phyloP scores from a whole-genome alignment of 2,329 filamentous ascomycete species.

The Aspergillus pseudoterreus region DNA sequence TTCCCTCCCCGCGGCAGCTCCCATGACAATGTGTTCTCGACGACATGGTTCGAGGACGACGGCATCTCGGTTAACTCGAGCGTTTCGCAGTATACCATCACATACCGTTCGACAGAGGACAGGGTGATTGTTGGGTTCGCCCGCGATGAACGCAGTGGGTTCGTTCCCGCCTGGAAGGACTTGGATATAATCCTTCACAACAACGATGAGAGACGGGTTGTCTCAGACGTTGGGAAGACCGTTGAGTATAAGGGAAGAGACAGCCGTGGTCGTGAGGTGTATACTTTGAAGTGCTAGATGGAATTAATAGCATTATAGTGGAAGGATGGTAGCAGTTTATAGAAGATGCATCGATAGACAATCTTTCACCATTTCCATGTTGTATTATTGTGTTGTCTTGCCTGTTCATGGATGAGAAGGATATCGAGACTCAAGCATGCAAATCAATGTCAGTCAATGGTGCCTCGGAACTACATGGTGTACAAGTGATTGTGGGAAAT shows the following conservation, averaged over 20 bases:
- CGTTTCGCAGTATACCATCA: slow-evolving; percentile 43
- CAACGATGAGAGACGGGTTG: slow-evolving; percentile 46
- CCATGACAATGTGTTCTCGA: slow-evolving; percentile 36
- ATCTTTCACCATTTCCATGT: too few species aligned
- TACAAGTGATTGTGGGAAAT: neutral
- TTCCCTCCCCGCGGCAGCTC: slow-evolving; percentile 49
- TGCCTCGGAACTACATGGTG: too few species aligned
- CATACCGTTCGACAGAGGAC: slow-evolving; percentile 43
- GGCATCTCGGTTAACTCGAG: slow-evolving; percentile 46
- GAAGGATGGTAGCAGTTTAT: too few species aligned
- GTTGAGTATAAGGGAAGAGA: slow-evolving; percentile 28
- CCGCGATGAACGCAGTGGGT: slow-evolving; percentile 38
- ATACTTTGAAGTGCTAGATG: slow-evolving; percentile 23
- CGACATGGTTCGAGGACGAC: slow-evolving; percentile 57
- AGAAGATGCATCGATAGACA: too few species aligned
- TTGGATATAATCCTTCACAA: slow-evolving; percentile 50
- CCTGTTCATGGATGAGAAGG: too few species aligned
- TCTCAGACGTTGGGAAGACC: slow-evolving; percentile 27
- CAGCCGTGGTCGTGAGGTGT: slow-evolving; percentile 25
- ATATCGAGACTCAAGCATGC: too few species aligned
- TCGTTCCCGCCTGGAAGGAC: slow-evolving; percentile 49
- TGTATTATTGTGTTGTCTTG: neutral
- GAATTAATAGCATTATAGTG: too few species aligned
- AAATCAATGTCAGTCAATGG: too few species aligned
- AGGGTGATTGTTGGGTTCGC: slow-evolving; percentile 44